Conservation (phyloP, 2,329 filamentous ascomycete genomes). For the Arthrobotrys entomopaga region DNA sequence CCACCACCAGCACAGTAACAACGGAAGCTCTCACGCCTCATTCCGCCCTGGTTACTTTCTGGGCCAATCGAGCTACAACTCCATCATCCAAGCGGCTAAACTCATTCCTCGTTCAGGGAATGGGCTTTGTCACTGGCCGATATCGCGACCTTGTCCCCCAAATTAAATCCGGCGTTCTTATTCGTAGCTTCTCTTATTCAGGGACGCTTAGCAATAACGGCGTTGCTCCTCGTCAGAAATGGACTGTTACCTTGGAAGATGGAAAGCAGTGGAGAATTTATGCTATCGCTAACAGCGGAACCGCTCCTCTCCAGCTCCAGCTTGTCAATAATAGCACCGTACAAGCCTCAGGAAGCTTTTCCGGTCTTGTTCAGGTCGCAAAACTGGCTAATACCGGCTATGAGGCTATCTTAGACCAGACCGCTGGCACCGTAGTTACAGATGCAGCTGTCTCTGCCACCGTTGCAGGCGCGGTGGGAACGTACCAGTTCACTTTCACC, state of each 20-base stretch:
- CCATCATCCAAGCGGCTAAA: constrained; percentile 69
- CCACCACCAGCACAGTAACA: constrained; percentile 68
- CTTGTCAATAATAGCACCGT: constrained; percentile 72
- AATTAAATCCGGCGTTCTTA: constrained; percentile 79
- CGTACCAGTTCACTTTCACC: constrained; percentile 78
- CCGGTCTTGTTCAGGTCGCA: constrained; percentile 81
- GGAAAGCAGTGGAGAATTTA: constrained; percentile 83
- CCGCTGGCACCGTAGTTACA: constrained; percentile 78
- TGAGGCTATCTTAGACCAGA: constrained; percentile 77
- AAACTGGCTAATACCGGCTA: constrained; percentile 70
- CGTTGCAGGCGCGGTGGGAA: constrained; percentile 70
- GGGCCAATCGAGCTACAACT: constrained; percentile 65
- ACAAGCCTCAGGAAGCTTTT: constrained; percentile 76
- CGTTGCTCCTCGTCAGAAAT: constrained; percentile 69
- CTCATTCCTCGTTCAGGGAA: constrained; percentile 88
- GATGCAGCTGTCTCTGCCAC: constrained; percentile 73
- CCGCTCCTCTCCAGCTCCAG: constrained; percentile 73
- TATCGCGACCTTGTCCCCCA: constrained; percentile 77
- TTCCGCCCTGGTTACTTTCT: constrained; percentile 75
- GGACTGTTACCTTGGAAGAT: constrained; percentile 77
- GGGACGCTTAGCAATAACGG: constrained; percentile 64
- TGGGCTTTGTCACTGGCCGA: constrained; percentile 82
- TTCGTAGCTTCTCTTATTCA: constrained; percentile 71
- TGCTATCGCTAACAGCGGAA: constrained; percentile 69
- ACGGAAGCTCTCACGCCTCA: constrained; percentile 69